Percentiles rank a stretch among this genome's conserved stretches.
Evolutionary conservation across 2,329 filamentous ascomycete genomes (phyloP).

Genomic region (Aspergillus spinulosporus): DNA sequence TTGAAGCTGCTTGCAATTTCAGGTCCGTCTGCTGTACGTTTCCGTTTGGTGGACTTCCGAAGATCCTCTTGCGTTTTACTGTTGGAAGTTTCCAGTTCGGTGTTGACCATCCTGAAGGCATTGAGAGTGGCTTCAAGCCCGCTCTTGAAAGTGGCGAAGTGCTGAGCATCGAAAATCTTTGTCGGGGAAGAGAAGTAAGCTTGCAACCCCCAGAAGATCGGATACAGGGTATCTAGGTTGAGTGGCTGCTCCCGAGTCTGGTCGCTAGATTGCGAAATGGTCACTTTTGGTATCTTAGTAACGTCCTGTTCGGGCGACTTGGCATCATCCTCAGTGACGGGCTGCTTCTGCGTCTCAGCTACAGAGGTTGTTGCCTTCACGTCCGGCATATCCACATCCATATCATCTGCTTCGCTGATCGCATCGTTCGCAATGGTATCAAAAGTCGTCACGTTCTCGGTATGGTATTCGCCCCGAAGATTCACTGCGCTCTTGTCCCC

Average conservation of each 20-base stretch:
- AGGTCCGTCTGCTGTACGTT: slow-evolving; percentile 61
- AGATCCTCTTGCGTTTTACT: slow-evolving; percentile 63
- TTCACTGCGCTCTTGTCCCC: slow-evolving; percentile 98
- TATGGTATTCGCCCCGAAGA: slow-evolving; percentile 89
- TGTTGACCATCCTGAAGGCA: slow-evolving; percentile 72
- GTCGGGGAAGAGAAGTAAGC: slow-evolving; percentile 89
- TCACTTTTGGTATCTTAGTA: slow-evolving; percentile 28
- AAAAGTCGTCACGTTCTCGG: slow-evolving; percentile 87
- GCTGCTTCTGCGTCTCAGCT: slow-evolving; percentile 33
- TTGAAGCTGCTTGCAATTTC: slow-evolving; percentile 78
- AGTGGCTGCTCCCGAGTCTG: slow-evolving; percentile 46
- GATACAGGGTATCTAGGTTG: slow-evolving; percentile 75
- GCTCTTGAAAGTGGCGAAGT: slow-evolving; percentile 66
- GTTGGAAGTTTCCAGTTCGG: slow-evolving; percentile 67
- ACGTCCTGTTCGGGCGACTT: slow-evolving; percentile 18
- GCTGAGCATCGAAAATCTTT: slow-evolving; percentile 69
- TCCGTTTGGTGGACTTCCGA: slow-evolving; percentile 69
- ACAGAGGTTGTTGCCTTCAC: slow-evolving; percentile 37
- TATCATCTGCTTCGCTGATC: slow-evolving; percentile 51
- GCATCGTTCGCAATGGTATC: slow-evolving; percentile 56
- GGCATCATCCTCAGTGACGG: slow-evolving; percentile 19
- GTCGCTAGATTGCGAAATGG: slow-evolving; percentile 25
- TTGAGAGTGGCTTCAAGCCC: slow-evolving; percentile 63
- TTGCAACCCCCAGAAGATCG: slow-evolving; percentile 91
- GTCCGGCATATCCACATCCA: slow-evolving; percentile 64